Evolutionary conservation across 148 eudicot species (phyloP), one percentile per base, ranked within the genome.

Genomic region (Fagopyrum tataricum): DNA sequence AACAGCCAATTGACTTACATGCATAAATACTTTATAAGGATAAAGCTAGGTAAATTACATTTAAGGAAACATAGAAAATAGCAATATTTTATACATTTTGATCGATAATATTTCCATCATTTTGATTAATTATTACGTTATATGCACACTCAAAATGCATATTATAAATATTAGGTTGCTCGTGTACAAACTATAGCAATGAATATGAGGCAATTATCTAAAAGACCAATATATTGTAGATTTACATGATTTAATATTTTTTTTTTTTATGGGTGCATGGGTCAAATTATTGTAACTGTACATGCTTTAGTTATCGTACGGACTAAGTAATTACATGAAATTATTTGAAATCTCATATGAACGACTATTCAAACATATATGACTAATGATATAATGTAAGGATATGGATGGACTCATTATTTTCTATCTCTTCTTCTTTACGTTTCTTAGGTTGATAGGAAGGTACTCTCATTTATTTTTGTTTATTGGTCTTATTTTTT

Each of bases 341-440:
- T 37, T 13, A 31, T 37, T 64, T n/a, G 68, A 37, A 53, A 56
- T 24, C 67, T 24, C 67, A 24, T 61, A 11, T 4, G 37, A 5
- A 11, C 7, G 23, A 20, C n/a, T 61, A 61, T 17, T 61, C 67
- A 61, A 64, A 64, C 43, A 64, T 9, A 64, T 23, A 24, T 58
- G 64, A 24, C 12, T 58, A 39, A 61, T 37, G 43, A 64, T 64
- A 26, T 64, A 26, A 64, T 64, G 42, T 4, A 37, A 5, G 43
- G 49, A 46, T 37, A 64, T 14, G 8, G 42, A 64, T 37, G 68
- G 68, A 11, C 68, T 64, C 68, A 64, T 64, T 4, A 64, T 64
- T 64, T 31, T 64, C 42, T 14, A 64, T 64, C 68, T 64, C 67
- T 26, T 59, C 42, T 64, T 64, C 68, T 64, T 64, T 64, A 64